phyloP scores from a whole-genome alignment of 768 basidiomycete species.

The Boletales sp. region DNA sequence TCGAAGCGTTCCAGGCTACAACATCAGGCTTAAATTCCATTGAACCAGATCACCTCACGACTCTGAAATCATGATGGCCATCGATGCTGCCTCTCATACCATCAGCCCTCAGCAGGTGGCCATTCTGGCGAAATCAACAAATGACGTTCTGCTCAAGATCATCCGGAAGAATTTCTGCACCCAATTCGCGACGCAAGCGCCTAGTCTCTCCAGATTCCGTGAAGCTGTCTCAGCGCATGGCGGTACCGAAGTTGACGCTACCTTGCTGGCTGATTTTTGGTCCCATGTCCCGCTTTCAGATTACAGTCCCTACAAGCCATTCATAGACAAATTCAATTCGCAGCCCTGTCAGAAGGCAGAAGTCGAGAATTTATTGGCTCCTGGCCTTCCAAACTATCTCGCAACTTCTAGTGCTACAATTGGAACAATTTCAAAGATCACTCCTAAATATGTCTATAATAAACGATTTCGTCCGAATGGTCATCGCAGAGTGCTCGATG shows the following conservation, averaged over 20 bases:
- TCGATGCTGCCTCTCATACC: too few relatives aligned
- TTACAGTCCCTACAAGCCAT: not conserved
- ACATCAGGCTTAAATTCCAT: too few relatives aligned
- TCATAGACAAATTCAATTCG: not conserved
- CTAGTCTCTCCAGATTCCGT: too few relatives aligned
- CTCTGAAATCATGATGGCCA: too few relatives aligned
- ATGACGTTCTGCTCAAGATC: too few relatives aligned
- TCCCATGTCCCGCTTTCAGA: not conserved
- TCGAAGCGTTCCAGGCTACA: too few relatives aligned
- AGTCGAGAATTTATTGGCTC: not conserved
- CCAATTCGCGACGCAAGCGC: not conserved
- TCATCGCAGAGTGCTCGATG: not conserved
- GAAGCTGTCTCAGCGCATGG: too few relatives aligned
- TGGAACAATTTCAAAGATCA: not conserved
- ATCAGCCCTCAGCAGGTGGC: too few relatives aligned
- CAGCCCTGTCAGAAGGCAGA: not conserved
- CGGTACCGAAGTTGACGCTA: not conserved
- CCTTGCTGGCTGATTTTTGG: not conserved
- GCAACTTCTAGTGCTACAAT: not conserved
- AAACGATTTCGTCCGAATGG: not conserved
- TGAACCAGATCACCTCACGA: too few relatives aligned
- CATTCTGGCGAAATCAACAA: too few relatives aligned
- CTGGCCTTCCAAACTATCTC: not conserved
- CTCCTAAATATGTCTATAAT: not conserved
- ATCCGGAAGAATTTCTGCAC: constrained; percentile 1